Base-by-base conservation (phyloP, 164 flowering plant genomes). In the Macadamia integrifolia region DNA sequence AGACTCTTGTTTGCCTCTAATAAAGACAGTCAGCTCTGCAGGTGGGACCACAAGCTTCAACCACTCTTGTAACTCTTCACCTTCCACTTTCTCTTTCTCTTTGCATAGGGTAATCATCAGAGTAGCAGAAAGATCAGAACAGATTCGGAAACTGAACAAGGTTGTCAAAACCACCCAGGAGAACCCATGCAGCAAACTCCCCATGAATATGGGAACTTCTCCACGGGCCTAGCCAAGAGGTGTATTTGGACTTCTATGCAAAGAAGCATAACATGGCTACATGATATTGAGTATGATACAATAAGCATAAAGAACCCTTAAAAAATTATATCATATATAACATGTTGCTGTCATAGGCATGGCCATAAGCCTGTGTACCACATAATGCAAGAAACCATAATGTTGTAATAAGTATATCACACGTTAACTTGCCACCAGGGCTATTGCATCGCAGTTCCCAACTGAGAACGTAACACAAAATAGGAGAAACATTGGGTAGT, bases 1-100 rank as follows among this genome's bases (percentile, higher is more conserved):
- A 62, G 83, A 73, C 58, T 81, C 81, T 73, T 86, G 87, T 66
- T 83, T 81, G 73, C 88, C 92, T 62, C 58, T 66, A n/a, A 93
- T 68, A 67, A 93, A 93, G 49, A 78, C 40, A 40, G 80, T 35
- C 60, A 93, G 85, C 68, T 93, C 97, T 15, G 80, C 78, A 3
- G 98, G 98, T n/a, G 97, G 90, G 71, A 91, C 94, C 59, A 93
- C 98, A 85, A 80, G 3, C 71, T 83, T 87, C 78, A 93, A 76
- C 97, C 96, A 89, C 72, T 89, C 75, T 64, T 88, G 91, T 32
- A 93, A 81, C 61, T 93, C 96, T 72, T 91, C 91, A 17, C 98
- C 98, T 78, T 91, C 98, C 40, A 93, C 97, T 78, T 91, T 91
- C 83, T 91, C 98, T 15, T 83, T 91, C 23, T 81, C 98, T 93